These are phyloP conservation scores for Clathrospora elynae DNA, from an alignment of 2,329 filamentous ascomycete species.

Conservation along the genomic window DNA sequence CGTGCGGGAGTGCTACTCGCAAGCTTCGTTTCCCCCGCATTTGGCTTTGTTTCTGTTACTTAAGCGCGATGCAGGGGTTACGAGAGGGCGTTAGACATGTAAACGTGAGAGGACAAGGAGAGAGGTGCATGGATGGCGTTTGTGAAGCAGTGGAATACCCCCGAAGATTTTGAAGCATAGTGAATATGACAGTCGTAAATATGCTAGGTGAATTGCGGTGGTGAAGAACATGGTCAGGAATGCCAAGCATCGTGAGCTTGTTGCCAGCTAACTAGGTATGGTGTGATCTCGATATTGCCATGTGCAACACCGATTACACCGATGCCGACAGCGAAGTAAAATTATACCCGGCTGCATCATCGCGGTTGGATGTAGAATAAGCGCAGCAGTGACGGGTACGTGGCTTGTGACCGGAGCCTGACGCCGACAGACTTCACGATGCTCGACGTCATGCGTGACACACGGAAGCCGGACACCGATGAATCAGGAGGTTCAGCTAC, in stretches of 20 bases:
- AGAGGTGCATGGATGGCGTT: constrained; percentile 44
- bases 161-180: constrained; percentile 37
- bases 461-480: neutral
- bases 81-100: constrained; percentile 15
- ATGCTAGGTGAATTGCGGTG: neutral
- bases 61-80: constrained; percentile 30
- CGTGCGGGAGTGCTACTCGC: constrained; percentile 37
- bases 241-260: constrained; percentile 43
- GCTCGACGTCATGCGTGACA: constrained; percentile 42
- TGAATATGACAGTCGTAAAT: constrained; percentile 22
- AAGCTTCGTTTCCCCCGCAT: constrained; percentile 46
- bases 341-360: constrained; percentile 1
- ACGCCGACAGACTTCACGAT: constrained; percentile 40
- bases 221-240: neutral
- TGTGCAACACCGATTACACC: constrained; percentile 28
- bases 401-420: too few relatives aligned
- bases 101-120: constrained; percentile 8
- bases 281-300: constrained; percentile 25
- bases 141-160: constrained; percentile 43
- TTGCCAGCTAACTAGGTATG: constrained; percentile 21
- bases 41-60: constrained; percentile 45
- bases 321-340: constrained; percentile 21
- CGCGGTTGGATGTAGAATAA: neutral
- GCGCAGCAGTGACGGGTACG: too few relatives aligned
- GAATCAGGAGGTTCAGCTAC: neutral